phyloP scores from a whole-genome alignment of 371 early-diverging fungal genomes.

The Encephalitozoon romaleae region DNA sequence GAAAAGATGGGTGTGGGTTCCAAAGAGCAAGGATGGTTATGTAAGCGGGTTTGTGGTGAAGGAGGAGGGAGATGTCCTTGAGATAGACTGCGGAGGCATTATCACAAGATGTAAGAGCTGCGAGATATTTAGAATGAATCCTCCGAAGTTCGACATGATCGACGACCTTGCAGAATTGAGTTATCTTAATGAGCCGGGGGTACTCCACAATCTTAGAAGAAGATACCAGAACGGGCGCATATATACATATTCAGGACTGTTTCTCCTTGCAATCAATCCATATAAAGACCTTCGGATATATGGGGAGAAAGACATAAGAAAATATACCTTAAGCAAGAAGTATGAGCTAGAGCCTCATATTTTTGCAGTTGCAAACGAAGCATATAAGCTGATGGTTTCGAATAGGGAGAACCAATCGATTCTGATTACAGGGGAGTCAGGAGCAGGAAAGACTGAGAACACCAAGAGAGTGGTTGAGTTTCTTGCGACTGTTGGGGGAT shows the following conservation, averaged over 20 bases:
- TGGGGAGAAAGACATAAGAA: slow-evolving; percentile 61
- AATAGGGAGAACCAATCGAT: slow-evolving; percentile 89
- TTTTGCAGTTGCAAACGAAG: slow-evolving; percentile 81
- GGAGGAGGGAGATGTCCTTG: slow-evolving; percentile 67
- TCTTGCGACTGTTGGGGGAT: slow-evolving; percentile 73
- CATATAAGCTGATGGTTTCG: slow-evolving; percentile 83
- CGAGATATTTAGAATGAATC: slow-evolving; percentile 86
- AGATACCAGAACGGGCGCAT: slow-evolving; percentile 79
- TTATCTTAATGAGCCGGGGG: slow-evolving; percentile 91
- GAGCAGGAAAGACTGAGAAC: slow-evolving; percentile 99
- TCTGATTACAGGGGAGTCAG: slow-evolving; percentile 96
- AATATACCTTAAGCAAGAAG: slow-evolving; percentile 66
- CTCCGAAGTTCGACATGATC: slow-evolving; percentile 90
- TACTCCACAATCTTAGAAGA: slow-evolving; percentile 80
- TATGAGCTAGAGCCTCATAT: slow-evolving; percentile 86
- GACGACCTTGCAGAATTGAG: slow-evolving; percentile 95
- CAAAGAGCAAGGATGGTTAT: slow-evolving; percentile 72
- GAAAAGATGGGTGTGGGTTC: slow-evolving; percentile 54
- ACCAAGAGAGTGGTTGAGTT: slow-evolving; percentile 98
- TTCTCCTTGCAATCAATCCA: slow-evolving; percentile 95
- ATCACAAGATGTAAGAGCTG: slow-evolving; percentile 65
- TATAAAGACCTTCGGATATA: slow-evolving; percentile 86
- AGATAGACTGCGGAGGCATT: slow-evolving; percentile 67
- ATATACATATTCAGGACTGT: slow-evolving; percentile 97
- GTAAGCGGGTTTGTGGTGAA: slow-evolving; percentile 70